Conservation (phyloP, 768 basidiomycete species). For the Serendipita indica region DNA sequence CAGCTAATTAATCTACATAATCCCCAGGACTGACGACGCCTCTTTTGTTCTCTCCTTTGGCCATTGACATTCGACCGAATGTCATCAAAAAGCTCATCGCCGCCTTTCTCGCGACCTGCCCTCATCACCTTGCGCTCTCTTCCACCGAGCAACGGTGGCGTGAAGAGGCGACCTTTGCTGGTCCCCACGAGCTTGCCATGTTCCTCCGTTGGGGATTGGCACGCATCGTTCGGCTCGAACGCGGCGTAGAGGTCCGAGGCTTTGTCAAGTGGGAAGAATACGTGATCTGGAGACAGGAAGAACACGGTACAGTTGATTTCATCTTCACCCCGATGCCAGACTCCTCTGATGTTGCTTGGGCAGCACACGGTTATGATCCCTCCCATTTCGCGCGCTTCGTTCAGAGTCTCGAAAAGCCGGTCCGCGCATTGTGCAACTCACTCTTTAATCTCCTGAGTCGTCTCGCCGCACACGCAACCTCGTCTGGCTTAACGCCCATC, state of each 20-base stretch:
- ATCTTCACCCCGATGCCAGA: constrained; percentile 10
- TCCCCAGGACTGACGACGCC: constrained; percentile 58
- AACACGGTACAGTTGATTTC: constrained; percentile 47
- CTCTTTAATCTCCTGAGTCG: constrained; percentile 69
- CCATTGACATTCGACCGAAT: constrained; percentile 68
- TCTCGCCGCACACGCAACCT: constrained; percentile 67
- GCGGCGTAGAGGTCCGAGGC: constrained; percentile 63
- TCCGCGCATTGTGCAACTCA: constrained; percentile 48
- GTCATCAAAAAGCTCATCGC: constrained; percentile 63
- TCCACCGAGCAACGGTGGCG: constrained; percentile 41
- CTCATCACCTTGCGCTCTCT: constrained; percentile 22
- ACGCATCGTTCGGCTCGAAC: constrained; percentile 54
- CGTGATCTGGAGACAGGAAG: constrained; percentile 61
- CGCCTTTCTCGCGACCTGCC: constrained; percentile 43
- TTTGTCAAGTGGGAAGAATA: constrained; percentile 78
- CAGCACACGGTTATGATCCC: constrained; percentile 52
- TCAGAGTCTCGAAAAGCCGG: constrained; percentile 31
- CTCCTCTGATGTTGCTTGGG: constrained; percentile 15
- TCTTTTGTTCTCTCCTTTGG: constrained; percentile 79
- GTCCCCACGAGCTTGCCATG: constrained; percentile 81
- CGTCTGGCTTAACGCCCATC: constrained; percentile 82
- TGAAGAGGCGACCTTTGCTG: constrained; percentile 72
- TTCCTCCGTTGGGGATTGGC: constrained; percentile 85
- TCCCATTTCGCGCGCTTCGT: constrained; percentile 61
- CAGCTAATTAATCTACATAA: background rate